phyloP scores from a whole-genome alignment of 306 rosid genomes.

The Quillaja saponaria region DNA sequence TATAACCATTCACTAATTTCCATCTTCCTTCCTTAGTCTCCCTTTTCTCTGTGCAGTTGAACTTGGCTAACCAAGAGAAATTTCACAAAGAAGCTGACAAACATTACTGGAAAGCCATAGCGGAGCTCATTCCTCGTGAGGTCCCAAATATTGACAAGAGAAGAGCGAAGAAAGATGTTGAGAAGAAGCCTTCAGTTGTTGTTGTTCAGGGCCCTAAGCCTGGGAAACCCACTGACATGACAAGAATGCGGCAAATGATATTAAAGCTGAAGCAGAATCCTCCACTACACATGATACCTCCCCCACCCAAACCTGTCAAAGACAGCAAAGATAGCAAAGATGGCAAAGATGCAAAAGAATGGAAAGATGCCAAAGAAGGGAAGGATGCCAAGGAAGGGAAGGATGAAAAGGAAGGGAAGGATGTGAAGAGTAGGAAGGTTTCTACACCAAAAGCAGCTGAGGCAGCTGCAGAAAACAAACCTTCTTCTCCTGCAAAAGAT shows the following conservation, averaged over 20 bases:
- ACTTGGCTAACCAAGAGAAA: slow-evolving; percentile 75
- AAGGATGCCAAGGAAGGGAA: slow-evolving; percentile 39
- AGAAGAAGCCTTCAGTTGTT: slow-evolving; percentile 58
- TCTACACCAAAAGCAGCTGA: slow-evolving; percentile 38
- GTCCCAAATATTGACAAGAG: slow-evolving; percentile 90
- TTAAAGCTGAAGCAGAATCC: slow-evolving; percentile 81
- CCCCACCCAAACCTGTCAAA: slow-evolving; percentile 66
- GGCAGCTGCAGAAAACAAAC: slow-evolving; percentile 26
- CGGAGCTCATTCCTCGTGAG: slow-evolving; percentile 86
- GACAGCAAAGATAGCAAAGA: slow-evolving; percentile 44
- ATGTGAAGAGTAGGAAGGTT: slow-evolving; percentile 41
- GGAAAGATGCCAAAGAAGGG: slow-evolving; percentile 33
- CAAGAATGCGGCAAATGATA: slow-evolving; percentile 84
- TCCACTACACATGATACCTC: slow-evolving; percentile 87
- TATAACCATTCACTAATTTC: neutral
- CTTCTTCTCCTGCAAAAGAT: slow-evolving; percentile 45
- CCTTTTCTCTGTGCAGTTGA: slow-evolving; percentile 57
- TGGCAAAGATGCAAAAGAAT: neutral
- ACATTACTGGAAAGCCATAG: slow-evolving; percentile 93
- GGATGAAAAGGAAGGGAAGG: slow-evolving; percentile 33
- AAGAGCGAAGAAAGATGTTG: slow-evolving; percentile 86
- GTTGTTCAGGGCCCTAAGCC: slow-evolving; percentile 94
- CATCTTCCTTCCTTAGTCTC: neutral
- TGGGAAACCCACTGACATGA: slow-evolving; percentile 86
- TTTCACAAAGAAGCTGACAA: slow-evolving; percentile 95